phyloP scores from a whole-genome alignment of 73 alveolate species.

The Stentor roeselii region DNA sequence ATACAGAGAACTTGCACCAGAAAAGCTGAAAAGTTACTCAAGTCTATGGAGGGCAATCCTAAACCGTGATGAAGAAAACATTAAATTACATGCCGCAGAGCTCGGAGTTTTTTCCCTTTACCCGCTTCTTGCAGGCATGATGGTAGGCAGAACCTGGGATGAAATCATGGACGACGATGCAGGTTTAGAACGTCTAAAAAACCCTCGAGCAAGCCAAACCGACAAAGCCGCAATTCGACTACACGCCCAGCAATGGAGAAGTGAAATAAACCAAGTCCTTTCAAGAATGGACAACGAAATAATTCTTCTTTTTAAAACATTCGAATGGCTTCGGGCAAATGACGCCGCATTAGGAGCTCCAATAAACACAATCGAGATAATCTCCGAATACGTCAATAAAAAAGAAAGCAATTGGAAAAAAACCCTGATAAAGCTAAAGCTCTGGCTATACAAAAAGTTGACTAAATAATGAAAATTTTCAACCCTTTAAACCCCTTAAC shows the following conservation, averaged over 20 bases:
- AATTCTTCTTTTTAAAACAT: constrained; percentile 45
- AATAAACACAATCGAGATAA: constrained; percentile 38
- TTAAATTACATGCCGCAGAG: constrained; percentile 41
- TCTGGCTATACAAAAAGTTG: neutral
- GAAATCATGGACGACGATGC: constrained; percentile 45
- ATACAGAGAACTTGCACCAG: constrained; percentile 42
- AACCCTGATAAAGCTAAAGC: neutral
- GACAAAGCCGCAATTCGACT: constrained; percentile 46
- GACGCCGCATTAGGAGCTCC: constrained; percentile 58
- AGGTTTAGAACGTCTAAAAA: constrained; percentile 5
- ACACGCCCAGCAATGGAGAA: constrained; percentile 48
- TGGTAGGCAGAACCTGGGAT: constrained; percentile 54
- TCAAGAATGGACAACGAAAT: constrained; percentile 39
- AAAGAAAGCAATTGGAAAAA: neutral
- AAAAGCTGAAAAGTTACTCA: constrained; percentile 37
- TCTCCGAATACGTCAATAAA: constrained; percentile 24
- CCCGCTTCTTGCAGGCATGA: constrained; percentile 58
- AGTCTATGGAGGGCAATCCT: constrained; percentile 58
- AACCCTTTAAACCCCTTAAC: neutral
- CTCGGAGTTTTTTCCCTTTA: constrained; percentile 45
- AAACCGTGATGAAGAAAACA: constrained; percentile 46
- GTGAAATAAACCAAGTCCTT: constrained; percentile 46
- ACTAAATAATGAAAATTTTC: neutral
- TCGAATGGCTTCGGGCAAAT: constrained; percentile 53
- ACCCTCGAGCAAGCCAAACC: neutral